A percentile compares a stretch with the other conserved stretches of the same genome.
Evolutionary conservation across 164 flowering plant genomes (phyloP).

Genomic region (Tetrastigma voinierianum): DNA sequence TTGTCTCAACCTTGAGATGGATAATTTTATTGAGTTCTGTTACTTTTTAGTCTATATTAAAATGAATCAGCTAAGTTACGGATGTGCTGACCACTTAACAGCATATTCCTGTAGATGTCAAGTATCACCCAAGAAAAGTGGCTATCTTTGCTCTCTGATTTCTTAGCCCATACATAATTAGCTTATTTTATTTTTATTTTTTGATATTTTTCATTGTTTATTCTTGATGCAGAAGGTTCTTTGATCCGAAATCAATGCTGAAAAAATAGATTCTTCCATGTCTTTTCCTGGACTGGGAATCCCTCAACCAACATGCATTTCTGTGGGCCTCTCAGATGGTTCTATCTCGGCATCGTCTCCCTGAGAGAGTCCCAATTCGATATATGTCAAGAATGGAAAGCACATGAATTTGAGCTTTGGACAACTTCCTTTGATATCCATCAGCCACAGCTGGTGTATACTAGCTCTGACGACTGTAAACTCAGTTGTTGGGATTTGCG

Average conservation of each 20-base stretch:
- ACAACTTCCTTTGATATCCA: slow-evolving; percentile 73
- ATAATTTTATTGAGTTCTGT: no score
- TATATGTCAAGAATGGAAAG: slow-evolving; percentile 64
- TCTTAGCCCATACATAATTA: no score
- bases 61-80: no score
- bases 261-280: slow-evolving; percentile 74
- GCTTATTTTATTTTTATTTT: no score
- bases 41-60: no score
- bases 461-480: slow-evolving; percentile 92
- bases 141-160: no score
- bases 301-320: slow-evolving; percentile 64
- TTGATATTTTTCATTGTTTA: background rate
- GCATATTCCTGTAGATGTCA: no score
- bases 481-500: slow-evolving; percentile 90
- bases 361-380: slow-evolving; percentile 48
- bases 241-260: slow-evolving; percentile 43
- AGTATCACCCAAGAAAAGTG: no score
- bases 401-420: slow-evolving; percentile 93
- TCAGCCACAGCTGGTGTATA: slow-evolving; percentile 72
- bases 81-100: no score
- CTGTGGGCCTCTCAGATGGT: slow-evolving; percentile 84
- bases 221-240: slow-evolving; percentile 31
- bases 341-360: slow-evolving; percentile 57
- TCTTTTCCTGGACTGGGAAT: slow-evolving; percentile 90
- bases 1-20: no score